phyloP scores from a whole-genome alignment of 2,329 filamentous ascomycete genomes.

The Penicillium italicum region DNA sequence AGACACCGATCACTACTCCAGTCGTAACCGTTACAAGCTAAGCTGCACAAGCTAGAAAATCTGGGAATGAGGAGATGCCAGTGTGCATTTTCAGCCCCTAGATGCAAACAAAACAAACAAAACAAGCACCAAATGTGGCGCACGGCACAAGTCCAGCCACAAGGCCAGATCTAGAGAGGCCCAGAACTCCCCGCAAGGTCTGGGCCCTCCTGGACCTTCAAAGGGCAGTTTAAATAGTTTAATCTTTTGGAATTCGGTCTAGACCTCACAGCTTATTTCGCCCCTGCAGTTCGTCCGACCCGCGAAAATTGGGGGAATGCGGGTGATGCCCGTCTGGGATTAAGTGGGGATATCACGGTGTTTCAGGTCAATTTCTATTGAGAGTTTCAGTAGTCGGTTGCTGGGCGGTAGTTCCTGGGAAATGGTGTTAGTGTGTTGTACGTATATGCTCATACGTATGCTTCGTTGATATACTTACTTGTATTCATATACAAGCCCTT shows the following conservation, averaged over 20 bases:
- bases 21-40: neutral
- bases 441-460: neutral
- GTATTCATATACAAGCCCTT: neutral
- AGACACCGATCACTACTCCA: neutral
- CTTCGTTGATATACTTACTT: neutral
- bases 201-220: slow-evolving; percentile 29
- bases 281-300: slow-evolving; percentile 12
- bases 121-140: neutral
- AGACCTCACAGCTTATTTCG: slow-evolving; percentile 18
- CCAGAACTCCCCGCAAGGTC: slow-evolving; percentile 30
- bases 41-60: neutral
- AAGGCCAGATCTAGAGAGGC: slow-evolving; percentile 20
- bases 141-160: neutral
- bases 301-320: neutral
- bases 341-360: neutral
- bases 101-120: slow-evolving; percentile 1
- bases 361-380: neutral
- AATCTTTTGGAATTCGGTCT: slow-evolving; percentile 22
- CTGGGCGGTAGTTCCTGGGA: neutral
- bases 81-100: no score
- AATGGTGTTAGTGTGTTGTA: neutral
- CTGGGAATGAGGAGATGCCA: no score
- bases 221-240: slow-evolving; percentile 13
- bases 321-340: neutral
- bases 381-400: neutral